Base-by-base conservation (phyloP, 2,329 filamentous ascomycete species). In the Tolypocladium pustulatum region DNA sequence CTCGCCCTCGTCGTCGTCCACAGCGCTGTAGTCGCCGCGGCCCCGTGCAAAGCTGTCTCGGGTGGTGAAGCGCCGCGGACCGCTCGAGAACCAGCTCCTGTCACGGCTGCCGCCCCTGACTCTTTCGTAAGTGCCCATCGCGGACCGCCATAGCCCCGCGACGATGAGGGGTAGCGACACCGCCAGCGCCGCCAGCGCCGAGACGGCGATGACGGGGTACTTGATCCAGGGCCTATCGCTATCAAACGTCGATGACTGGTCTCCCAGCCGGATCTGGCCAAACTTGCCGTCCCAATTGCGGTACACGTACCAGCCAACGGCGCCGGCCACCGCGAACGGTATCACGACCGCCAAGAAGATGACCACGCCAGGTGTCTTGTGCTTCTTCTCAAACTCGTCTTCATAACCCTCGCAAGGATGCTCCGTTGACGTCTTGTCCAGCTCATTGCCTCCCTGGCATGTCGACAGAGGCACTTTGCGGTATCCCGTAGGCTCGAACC, bases 1-100 rank as follows among this genome's bases (percentile, higher is more conserved):
- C 77, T 97, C 93, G 55, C 93, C 93, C 71, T 97, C 94, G 69
- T 97, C 94, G 56, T 94, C 89, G 67, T 96, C 91, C 56, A 96
- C 91, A 67, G 88, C 82, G 20, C 87, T 84, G 72, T 97, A 97
- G 72, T 96, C 90, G n/a, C 89, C 87, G 58, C 90, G 83, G 1
- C 90, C 88, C 59, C 91, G 83, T 6, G 91, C 89, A 74, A 99
- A 99, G 61, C 90, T 93, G 67, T 90, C 89, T 60, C 95, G 80
- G 55, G 90, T 96, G 20, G 91, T 94, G 71, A 95, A 99, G 58
- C 87, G 85, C 61, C 88, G 79, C 40, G 82, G 81, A 4, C 82
- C 81, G 20, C 82, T 78, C n/a, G 75, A 74, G 55, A 81, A 68
- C 72, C 80, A 80, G 65, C 79, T 77, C 61, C 78, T 60, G 36